A percentile compares a stretch with the other conserved stretches of the same genome.
Conservation (phyloP, 2,329 filamentous ascomycete species). For the Calcarisporium arbuscula region DNA sequence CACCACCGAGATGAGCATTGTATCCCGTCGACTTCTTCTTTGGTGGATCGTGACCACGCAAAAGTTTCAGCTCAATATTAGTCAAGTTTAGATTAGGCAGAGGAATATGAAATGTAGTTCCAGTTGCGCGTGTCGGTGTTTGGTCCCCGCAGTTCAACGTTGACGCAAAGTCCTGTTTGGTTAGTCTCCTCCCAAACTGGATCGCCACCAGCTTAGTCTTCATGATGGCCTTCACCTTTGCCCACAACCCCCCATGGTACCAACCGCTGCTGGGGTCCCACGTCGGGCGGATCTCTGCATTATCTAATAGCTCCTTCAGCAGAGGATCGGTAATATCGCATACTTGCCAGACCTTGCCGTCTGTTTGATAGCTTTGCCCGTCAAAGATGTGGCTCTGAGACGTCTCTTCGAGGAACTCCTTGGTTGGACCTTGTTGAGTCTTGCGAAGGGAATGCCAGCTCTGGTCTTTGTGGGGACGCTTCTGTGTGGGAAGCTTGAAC, state of each 20-base stretch:
- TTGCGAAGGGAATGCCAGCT: constrained; percentile 44
- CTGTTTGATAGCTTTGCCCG: constrained; percentile 64
- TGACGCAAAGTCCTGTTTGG: constrained; percentile 27
- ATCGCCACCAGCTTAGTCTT: constrained; percentile 74
- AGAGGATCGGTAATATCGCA: constrained; percentile 85
- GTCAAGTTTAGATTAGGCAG: constrained; percentile 29
- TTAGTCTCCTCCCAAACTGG: constrained; percentile 46
- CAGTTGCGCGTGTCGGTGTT: constrained; percentile 24
- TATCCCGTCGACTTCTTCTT: constrained; percentile 31
- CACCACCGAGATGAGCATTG: constrained; percentile 23
- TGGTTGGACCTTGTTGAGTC: constrained; percentile 30
- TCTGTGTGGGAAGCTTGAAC: constrained; percentile 63
- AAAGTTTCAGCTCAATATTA: constrained; percentile 26
- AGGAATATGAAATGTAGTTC: constrained; percentile 25
- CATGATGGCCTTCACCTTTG: constrained; percentile 82
- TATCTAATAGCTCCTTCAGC: constrained; percentile 58
- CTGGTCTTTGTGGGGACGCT: constrained; percentile 37
- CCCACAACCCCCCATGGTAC: constrained; percentile 75
- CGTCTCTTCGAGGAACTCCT: constrained; percentile 31
- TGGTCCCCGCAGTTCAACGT: constrained; percentile 27
- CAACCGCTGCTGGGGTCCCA: constrained; percentile 70
- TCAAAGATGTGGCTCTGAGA: constrained; percentile 71
- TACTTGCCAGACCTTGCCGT: constrained; percentile 90
- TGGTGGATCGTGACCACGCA: constrained; percentile 27
- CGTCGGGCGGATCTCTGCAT: constrained; percentile 48